Evolutionary conservation across 1,284 basidiomycete genomes (phyloP).

Genomic region (Pseudozyma tsukubaensis): DNA sequence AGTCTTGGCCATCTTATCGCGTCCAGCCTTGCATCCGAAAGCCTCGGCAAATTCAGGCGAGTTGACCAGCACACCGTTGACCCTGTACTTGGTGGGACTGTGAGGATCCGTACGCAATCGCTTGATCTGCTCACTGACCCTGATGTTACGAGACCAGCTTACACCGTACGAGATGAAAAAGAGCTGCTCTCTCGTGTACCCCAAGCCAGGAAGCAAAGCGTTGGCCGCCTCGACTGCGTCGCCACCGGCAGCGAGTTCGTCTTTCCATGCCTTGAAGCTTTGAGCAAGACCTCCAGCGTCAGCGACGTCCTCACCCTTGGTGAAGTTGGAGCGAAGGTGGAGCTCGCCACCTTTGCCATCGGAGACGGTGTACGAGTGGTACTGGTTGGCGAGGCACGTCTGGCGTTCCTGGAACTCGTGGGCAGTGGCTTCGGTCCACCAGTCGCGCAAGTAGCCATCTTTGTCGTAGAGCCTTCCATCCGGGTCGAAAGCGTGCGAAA

Average conservation of each 20-base stretch:
- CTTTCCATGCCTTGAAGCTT: constrained; percentile 69
- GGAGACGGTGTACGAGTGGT: constrained; percentile 82
- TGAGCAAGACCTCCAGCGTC: constrained; percentile 70
- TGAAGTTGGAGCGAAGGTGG: constrained; percentile 82
- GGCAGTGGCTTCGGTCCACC: constrained; percentile 81
- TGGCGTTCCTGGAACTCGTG: constrained; percentile 84
- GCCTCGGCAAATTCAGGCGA: constrained; percentile 59
- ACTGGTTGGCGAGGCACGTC: constrained; percentile 89
- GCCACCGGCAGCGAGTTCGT: constrained; percentile 49
- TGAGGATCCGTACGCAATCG: constrained; percentile 65
- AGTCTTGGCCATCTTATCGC: constrained; percentile 55
- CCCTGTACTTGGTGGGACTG: constrained; percentile 64
- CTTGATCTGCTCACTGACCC: constrained; percentile 56
- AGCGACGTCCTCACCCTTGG: constrained; percentile 78
- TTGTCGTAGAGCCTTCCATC: constrained; percentile 78
- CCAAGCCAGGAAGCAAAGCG: constrained; percentile 66
- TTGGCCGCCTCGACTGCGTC: constrained; percentile 59
- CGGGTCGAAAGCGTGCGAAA: constrained; percentile 90
- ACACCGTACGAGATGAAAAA: constrained; percentile 68
- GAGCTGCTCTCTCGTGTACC: constrained; percentile 68
- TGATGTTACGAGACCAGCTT: constrained; percentile 62
- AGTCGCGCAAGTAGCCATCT: constrained; percentile 75
- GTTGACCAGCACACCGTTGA: constrained; percentile 62
- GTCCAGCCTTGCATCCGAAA: constrained; percentile 61
- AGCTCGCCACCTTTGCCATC: constrained; percentile 85